Evolutionary conservation across 345 rosid genomes (phyloP).

Genomic region (Sisymbrium altissimum): DNA sequence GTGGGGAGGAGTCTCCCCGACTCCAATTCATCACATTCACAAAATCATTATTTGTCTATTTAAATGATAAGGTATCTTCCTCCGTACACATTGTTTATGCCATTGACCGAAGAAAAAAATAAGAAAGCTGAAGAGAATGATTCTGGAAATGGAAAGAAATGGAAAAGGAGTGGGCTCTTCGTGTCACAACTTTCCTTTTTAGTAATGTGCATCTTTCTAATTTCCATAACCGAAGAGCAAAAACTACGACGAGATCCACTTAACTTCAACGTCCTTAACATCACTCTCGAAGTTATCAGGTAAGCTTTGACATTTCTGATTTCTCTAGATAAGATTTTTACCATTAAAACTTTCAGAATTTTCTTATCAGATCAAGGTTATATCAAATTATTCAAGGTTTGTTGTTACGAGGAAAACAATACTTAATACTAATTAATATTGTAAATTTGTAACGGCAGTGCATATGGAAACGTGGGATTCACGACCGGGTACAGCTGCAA

Average conservation of each 20-base stretch:
- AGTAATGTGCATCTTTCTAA: constrained; percentile 41
- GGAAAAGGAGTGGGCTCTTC: constrained; percentile 3
- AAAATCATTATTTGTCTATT: not conserved
- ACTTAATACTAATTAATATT: not conserved
- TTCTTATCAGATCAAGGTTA: no score
- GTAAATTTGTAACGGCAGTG: constrained; percentile 31
- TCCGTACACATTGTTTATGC: constrained; percentile 47
- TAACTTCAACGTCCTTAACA: constrained; percentile 55
- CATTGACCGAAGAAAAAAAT: constrained; percentile 11
- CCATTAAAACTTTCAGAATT: not conserved
- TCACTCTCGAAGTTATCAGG: constrained; percentile 65
- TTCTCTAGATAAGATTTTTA: not conserved
- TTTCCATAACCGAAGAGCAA: constrained; percentile 50
- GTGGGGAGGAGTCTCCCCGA: not conserved
- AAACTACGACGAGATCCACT: constrained; percentile 52
- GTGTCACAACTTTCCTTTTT: constrained; percentile 48
- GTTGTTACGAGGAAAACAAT: not conserved
- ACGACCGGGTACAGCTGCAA: constrained; percentile 60
- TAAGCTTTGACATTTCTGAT: constrained; percentile 1
- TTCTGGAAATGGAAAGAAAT: constrained; percentile 4
- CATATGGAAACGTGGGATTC: constrained; percentile 70
- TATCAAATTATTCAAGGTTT: not conserved
- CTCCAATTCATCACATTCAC: not conserved
- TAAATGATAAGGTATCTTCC: constrained; percentile 52
- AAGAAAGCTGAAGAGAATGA: not conserved